Evolutionary conservation across 495 filamentous ascomycete genomes (phyloP), one percentile per base, ranked within the genome.

Genomic region (Xylaria longipes): DNA sequence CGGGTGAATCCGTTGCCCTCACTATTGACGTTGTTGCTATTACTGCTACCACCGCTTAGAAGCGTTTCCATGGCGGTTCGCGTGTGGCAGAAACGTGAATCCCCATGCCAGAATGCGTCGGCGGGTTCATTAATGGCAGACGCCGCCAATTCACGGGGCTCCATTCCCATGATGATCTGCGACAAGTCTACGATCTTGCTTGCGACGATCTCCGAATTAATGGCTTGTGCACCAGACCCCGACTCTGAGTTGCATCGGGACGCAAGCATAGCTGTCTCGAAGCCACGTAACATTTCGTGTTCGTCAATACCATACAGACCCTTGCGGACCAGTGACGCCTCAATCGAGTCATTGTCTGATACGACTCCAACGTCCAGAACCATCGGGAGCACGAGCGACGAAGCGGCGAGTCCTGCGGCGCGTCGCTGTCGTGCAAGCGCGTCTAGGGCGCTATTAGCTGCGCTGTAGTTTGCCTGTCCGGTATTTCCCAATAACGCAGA

Each of bases 371-470:
- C 78, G 50, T 77, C 80, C 0, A 79, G 78, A 31, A 87, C 75
- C 46, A 79, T 74, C 29, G 83, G 78, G 43, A 87, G 77, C 45
- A 79, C 76, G 43, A 87, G 70, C 0, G 80, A 79, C 1, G 83
- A 79, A 1, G 84, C 81, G 1, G 80, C 71, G 0, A 84, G 74
- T 0, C 80, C 76, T 9, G 77, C 75, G 1, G 64, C 69, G 56
- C 79, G 80, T 1, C 86, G 82, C 64, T 84, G 27, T 77, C 75
- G 69, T 76, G 76, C 78, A 7, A 88, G 77, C 1, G 81, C 79
- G 50, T 84, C 87, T 22, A 89, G 78, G 72, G 86, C 90, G 37
- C 83, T 82, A 72, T 90, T 91, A n/a, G 85, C 87, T 3, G 87
- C 86, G 20, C 83, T 80, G 72, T 91, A 91, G 29, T 84, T 85